A percentile compares a stretch with the other conserved stretches of the same genome.
Evolutionary conservation across 2,329 filamentous ascomycete genomes (phyloP).

Genomic region (Apiospora rasikravindrae): DNA sequence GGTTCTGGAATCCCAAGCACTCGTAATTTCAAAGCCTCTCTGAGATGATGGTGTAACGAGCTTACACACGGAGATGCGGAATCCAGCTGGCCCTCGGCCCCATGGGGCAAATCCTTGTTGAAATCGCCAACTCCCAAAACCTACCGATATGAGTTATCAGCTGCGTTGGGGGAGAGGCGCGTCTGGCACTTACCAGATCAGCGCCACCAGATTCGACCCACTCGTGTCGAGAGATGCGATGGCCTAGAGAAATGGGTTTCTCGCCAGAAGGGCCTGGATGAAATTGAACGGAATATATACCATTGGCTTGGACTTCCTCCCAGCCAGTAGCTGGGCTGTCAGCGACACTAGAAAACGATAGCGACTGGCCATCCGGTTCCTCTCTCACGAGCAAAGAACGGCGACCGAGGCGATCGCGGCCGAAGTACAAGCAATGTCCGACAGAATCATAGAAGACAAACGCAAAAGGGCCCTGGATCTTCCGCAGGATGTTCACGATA

Average conservation of each 20-base stretch:
- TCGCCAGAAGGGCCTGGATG: constrained; percentile 26
- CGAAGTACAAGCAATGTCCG: constrained; percentile 73
- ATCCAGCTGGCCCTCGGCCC: constrained; percentile 33
- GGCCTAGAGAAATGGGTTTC: constrained; percentile 24
- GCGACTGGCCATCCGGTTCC: constrained; percentile 43
- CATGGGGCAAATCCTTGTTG: constrained; percentile 50
- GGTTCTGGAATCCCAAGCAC: constrained; percentile 69
- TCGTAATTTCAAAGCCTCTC: constrained; percentile 66
- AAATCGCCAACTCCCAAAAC: constrained; percentile 60
- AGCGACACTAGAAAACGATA: constrained; percentile 75
- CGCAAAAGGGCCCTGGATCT: constrained; percentile 82
- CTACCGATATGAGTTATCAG: constrained; percentile 52
- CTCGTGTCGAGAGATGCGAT: constrained; percentile 32
- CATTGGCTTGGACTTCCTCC: constrained; percentile 84
- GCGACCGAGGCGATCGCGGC: constrained; percentile 84
- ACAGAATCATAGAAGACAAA: constrained; percentile 80
- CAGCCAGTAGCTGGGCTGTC: constrained; percentile 61
- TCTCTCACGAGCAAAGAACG: constrained; percentile 74
- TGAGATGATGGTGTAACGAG: constrained; percentile 59
- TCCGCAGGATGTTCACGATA: constrained; percentile 60
- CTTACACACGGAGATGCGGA: constrained; percentile 56
- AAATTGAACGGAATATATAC: constrained; percentile 74
- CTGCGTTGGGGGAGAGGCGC: constrained; percentile 31
- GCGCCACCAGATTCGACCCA: constrained; percentile 43
- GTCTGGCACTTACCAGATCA: constrained; percentile 51